A percentile compares a stretch with the other conserved stretches of the same genome.
phyloP scores from a whole-genome alignment of 169 alveolate species.

The Neospora caninum region DNA sequence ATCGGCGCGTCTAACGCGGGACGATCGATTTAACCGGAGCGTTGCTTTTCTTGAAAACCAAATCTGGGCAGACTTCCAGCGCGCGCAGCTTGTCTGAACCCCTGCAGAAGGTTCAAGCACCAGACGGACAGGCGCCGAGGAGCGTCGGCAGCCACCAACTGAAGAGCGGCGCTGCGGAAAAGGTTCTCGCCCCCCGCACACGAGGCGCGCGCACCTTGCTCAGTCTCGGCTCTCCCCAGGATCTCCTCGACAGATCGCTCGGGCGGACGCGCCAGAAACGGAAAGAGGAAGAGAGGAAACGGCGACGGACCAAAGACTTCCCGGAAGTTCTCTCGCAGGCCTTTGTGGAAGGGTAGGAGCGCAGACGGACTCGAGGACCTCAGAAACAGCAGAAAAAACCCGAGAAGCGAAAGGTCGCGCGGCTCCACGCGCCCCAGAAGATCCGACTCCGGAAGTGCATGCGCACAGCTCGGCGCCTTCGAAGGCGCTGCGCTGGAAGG shows the following conservation, averaged over 20 bases:
- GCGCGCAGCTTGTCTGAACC: too few relatives aligned
- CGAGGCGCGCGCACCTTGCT: too few relatives aligned
- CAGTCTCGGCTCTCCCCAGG: background rate
- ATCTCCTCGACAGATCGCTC: background rate
- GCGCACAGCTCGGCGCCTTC: background rate
- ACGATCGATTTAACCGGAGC: too few relatives aligned
- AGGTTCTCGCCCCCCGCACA: background rate
- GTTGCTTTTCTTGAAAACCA: too few relatives aligned
- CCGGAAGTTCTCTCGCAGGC: background rate
- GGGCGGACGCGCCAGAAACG: slow-evolving; percentile 26
- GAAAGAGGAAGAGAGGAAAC: slow-evolving; percentile 22
- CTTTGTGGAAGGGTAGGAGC: slow-evolving; percentile 14
- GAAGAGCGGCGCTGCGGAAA: too few relatives aligned
- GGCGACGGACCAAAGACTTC: slow-evolving; percentile 41
- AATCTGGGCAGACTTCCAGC: too few relatives aligned
- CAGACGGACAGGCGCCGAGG: too few relatives aligned
- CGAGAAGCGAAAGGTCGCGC: slow-evolving; percentile 1
- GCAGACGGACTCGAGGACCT: background rate
- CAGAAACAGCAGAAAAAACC: background rate
- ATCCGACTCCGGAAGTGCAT: background rate
- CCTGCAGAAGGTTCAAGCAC: too few relatives aligned
- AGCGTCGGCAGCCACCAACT: too few relatives aligned
- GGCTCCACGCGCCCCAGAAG: background rate
- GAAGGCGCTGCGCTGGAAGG: background rate
- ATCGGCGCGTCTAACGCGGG: too few relatives aligned